Percentiles rank a stretch among this genome's conserved stretches.
phyloP scores from a whole-genome alignment of 2,329 filamentous ascomycete species.

The Ophiocordyceps camponoti-leonardi region DNA sequence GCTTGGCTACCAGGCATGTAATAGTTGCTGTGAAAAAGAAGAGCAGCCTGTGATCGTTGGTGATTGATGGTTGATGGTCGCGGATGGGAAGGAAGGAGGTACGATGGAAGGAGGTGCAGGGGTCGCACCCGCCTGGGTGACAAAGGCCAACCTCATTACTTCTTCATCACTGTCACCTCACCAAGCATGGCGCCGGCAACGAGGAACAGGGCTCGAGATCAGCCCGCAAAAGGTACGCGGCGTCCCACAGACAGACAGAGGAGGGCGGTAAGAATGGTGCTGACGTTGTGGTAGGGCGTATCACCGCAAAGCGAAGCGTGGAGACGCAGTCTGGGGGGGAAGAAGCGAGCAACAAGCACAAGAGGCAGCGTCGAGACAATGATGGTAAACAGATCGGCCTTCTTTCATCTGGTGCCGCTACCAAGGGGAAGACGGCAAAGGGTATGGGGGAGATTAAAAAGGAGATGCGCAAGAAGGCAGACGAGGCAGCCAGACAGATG shows the following conservation, averaged over 20 bases:
- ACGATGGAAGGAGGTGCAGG: too few species aligned
- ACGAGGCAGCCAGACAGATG: slow-evolving; percentile 7
- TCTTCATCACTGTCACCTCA: too few species aligned
- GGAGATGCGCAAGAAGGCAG: slow-evolving; percentile 8
- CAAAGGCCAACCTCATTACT: too few species aligned
- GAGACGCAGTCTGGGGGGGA: slow-evolving; percentile 1
- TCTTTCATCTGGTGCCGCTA: not conserved
- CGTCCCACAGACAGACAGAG: not conserved
- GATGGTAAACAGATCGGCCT: not conserved
- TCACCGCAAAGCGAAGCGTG: slow-evolving; percentile 1
- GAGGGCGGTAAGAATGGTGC: too few species aligned
- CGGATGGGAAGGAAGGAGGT: too few species aligned
- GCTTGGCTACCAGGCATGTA: too few species aligned
- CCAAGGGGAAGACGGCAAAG: not conserved
- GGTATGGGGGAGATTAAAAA: slow-evolving; percentile 6
- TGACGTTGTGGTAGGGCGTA: not conserved
- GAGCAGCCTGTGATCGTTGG: too few species aligned
- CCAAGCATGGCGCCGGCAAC: slow-evolving; percentile 10
- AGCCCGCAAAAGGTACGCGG: slow-evolving; percentile 5
- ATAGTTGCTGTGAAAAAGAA: too few species aligned
- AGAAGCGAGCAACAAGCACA: not conserved
- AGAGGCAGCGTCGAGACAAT: not conserved
- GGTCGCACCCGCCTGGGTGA: too few species aligned
- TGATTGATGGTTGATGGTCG: too few species aligned
- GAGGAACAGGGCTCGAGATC: slow-evolving; percentile 10